Evolutionary conservation across 768 basidiomycete genomes (phyloP), one percentile per base, ranked within the genome.

Genomic region (Mrakia frigida): DNA sequence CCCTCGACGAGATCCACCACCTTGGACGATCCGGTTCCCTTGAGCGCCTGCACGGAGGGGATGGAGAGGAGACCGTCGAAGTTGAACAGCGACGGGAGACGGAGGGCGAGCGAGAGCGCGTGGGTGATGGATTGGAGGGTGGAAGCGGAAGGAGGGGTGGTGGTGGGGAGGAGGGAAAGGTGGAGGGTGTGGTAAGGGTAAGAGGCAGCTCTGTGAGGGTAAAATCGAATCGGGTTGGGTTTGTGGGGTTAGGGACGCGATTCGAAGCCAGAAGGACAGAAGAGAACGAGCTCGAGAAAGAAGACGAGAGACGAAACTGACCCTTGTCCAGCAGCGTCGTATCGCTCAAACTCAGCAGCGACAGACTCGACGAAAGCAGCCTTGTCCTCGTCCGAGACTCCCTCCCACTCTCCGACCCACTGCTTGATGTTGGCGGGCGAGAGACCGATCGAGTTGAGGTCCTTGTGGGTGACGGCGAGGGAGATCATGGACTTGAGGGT

Each of bases 61-160:
- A 95, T 85, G 77, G 89, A 90, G 86, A 93, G 89, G 39, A 93
- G 84, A 10, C 89, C 82, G 82, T 94, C 92, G 80, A 94, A 91
- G 83, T 95, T 90, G 83, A 94, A 92, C 75, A 91, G 82, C 21
- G 65, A 11, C 70, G 75, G 52, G 72, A 79, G 77, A 74, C 80
- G 52, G 70, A 53, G 35, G 35, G 70, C 75, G 52, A 76, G 60
- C 31, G 43, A 63, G 63, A 71, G 60, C 4, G 63, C 63, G 25
- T 60, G 50, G 10, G 25, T 28, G 53, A 73, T 39, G 31, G 52
- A 68, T 35, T 60, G 63, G n/a, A n/a, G 28, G 35, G 41, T 74
- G 28, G 71, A 52, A 4, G 41, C 23, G 9, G 61, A 74, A 7
- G 59, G 52, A 11, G 70, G 56, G 84, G 84, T 3, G 90, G 89